Evolutionary conservation across 257 asterid species (phyloP), one percentile per base, ranked within the genome.

Genomic region (Ajuga chamaepitys): DNA sequence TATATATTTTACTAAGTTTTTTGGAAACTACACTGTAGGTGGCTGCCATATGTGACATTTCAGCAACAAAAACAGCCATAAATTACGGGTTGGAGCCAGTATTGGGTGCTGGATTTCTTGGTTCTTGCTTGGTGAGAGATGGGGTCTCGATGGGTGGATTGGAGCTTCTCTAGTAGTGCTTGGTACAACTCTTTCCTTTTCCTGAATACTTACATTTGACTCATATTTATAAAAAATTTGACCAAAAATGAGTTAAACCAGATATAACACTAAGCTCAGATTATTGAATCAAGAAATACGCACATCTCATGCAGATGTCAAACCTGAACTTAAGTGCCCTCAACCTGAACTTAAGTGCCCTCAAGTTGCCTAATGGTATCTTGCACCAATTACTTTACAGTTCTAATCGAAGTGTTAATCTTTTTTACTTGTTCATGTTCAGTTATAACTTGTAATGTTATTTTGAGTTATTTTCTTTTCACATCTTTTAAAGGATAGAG

Each of bases 81-180:
- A 77, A 85, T 16, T 88, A 88, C 68, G 95, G 95, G 34, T 56
- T 88, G 80, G 96, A 88, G 75, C 96, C 95, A n/a, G n/a, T n/a
- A n/a, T n/a, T n/a, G n/a, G n/a, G n/a, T n/a, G n/a, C n/a, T n/a
- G n/a, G n/a, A n/a, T 88, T 75, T 94, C 96, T 46, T 88, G 96
- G 95, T 79, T 82, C 63, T 80, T 83, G 35, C 96, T 88, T 57
- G 96, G 95, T 45, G 96, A 88, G 82, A 83, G 96, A 70, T 88
- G 96, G 96, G 96, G 89, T 41, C 4, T 80, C 58, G 65, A 30
- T 61, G 94, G 94, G 56, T 88, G 96, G 96, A 78, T 85, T 65
- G 94, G 96, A 57, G 94, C 94, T 58, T 83, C 87, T 69, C 77
- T n/a, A n/a, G n/a, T 88, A 58, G 86, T 88, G 50, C 83, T 88